Evolutionary conservation across 2,329 filamentous ascomycete genomes (phyloP).

Genomic region (Cercospora sp.): DNA sequence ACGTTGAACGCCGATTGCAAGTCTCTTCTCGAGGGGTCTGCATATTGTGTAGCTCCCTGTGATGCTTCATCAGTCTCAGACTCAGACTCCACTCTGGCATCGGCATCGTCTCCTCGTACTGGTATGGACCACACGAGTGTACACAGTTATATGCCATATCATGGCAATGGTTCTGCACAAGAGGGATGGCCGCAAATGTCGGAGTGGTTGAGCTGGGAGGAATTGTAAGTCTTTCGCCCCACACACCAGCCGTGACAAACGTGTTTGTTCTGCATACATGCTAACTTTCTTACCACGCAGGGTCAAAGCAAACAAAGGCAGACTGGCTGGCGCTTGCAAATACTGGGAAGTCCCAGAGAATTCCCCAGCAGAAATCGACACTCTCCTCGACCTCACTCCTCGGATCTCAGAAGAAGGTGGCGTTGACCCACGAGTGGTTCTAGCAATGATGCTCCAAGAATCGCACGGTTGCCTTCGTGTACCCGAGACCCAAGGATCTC

Average conservation of each 20-base stretch:
- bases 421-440: slow-evolving; percentile 45
- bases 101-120: background rate
- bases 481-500: slow-evolving; percentile 44
- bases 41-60: slow-evolving; percentile 6
- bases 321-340: slow-evolving; percentile 42
- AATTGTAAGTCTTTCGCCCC: slow-evolving; percentile 27
- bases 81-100: background rate
- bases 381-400: slow-evolving; percentile 42
- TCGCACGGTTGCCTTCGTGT: slow-evolving; percentile 50
- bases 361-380: slow-evolving; percentile 40
- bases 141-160: slow-evolving; percentile 24
- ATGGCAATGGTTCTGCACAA: slow-evolving; percentile 38
- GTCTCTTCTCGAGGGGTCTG: background rate
- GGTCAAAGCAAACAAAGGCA: slow-evolving; percentile 38
- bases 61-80: background rate
- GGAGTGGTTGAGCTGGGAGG: slow-evolving; percentile 41
- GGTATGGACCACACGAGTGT: background rate
- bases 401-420: slow-evolving; percentile 34
- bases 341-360: slow-evolving; percentile 42
- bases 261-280: background rate
- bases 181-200: slow-evolving; percentile 42
- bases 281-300: slow-evolving; percentile 26
- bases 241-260: background rate
- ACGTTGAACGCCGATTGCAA: background rate
- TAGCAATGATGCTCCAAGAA: slow-evolving; percentile 50